Base-by-base conservation (phyloP, 129 eudicot species). In the Mikania micrantha region DNA sequence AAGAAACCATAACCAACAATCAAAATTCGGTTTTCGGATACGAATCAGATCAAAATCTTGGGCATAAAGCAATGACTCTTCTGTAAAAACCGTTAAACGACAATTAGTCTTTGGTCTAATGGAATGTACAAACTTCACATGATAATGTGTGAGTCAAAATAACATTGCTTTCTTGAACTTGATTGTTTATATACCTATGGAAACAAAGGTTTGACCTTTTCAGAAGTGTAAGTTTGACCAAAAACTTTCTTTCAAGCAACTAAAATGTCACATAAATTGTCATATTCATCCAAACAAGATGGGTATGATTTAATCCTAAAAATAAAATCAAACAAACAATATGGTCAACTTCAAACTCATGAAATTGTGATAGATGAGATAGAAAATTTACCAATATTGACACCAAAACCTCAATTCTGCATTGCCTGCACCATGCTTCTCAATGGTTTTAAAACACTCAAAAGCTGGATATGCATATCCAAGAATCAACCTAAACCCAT, bases 381-480 rank as follows among this genome's bases (percentile, higher is more conserved):
- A 13, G 24, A 24, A 74, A 64, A 2, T 19, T 61, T 82, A 88
- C 96, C 98, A 93, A 75, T 93, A 93, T 82, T 86, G 96, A 71
- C 98, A 93, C 98, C 98, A 93, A 77, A 88, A 93, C 21, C 95
- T 70, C 64, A 93, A 92, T 70, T 93, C 96, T 36, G 87, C 79
- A 32, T 86, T 93, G 60, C 66, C 82, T 31, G 88, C 90, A 74
- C 77, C 85, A 81, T 86, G 91, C 66, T 75, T 88, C 69, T 93
- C 98, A 17, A 88, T 80, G 9, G 96, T 82, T 76, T 93, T 88
- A 80, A 88, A 93, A 71, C 98, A 93, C 56, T 93, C 92, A 70
- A 93, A 89, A 20, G 98, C 98, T 45, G 98, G 98, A 66, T 93
- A 93, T 38, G 92, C 98, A 74, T 86, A 93, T 73, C 98, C 98